Evolutionary conservation across 805 yeast genomes (phyloP).

Genomic region (Metschnikowia similis): DNA sequence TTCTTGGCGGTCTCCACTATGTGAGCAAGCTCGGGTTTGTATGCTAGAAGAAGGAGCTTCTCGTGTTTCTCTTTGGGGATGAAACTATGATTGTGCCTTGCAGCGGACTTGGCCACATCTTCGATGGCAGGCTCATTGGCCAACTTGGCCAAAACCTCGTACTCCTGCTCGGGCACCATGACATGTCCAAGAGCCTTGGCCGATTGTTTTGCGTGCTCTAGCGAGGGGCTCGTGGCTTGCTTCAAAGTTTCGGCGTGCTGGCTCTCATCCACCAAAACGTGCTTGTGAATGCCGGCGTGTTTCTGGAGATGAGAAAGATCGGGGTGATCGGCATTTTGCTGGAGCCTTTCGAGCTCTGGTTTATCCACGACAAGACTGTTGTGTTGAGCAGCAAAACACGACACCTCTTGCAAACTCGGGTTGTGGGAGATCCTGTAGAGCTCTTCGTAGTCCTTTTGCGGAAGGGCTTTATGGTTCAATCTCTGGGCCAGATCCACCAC

Average conservation of each 20-base stretch:
- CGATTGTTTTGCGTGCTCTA: slow-evolving; percentile 17
- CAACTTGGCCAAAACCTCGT: slow-evolving; percentile 14
- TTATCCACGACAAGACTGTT: slow-evolving; percentile 5
- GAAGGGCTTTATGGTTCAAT: slow-evolving; percentile 7
- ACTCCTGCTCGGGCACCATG: slow-evolving; percentile 12
- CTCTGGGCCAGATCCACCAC: slow-evolving; percentile 11
- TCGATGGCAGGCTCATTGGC: slow-evolving; percentile 16
- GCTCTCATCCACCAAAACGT: slow-evolving; percentile 6
- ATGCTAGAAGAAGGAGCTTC: slow-evolving; percentile 2
- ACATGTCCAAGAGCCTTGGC: slow-evolving; percentile 15
- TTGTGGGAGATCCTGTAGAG: slow-evolving; percentile 9
- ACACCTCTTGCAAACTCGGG: slow-evolving; percentile 12
- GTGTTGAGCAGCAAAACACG: slow-evolving; percentile 8
- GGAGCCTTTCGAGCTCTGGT: slow-evolving; percentile 4
- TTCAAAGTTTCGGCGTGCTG: slow-evolving; percentile 8
- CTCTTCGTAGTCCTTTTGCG: slow-evolving; percentile 5
- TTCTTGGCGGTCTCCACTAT: slow-evolving; percentile 5
- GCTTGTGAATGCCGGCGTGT: slow-evolving; percentile 6
- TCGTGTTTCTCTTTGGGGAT: slow-evolving; percentile 10
- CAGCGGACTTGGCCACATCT: slow-evolving; percentile 15
- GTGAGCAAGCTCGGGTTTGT: slow-evolving; percentile 7
- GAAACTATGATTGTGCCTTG: slow-evolving; percentile 7
- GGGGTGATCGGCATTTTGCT: slow-evolving; percentile 10
- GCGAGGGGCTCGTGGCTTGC: slow-evolving; percentile 13
- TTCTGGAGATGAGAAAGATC: slow-evolving; percentile 8